phyloP scores from a whole-genome alignment of 768 basidiomycete species.

The Pulveroboletus frians region DNA sequence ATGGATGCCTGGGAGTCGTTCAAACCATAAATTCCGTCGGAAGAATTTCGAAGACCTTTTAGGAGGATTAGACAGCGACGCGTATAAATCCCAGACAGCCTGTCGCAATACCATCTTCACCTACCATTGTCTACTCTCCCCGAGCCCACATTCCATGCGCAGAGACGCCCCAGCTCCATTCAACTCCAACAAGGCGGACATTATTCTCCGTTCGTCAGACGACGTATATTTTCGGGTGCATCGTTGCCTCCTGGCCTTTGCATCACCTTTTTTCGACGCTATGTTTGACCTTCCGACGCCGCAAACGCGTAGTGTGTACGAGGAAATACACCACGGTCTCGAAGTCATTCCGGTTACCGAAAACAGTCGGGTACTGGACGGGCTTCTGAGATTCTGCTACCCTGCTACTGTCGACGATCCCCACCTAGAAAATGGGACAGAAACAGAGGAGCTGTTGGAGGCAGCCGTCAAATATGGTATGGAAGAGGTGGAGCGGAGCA shows the following conservation, averaged over 20 bases:
- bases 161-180: conserved; percentile 36
- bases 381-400: conserved; percentile 34
- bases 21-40: background rate
- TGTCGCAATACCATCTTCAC: background rate
- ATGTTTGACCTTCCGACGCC: conserved; percentile 32
- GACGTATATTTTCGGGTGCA: conserved; percentile 21
- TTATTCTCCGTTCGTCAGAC: conserved; percentile 51
- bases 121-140: background rate
- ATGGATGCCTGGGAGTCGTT: conserved; percentile 7
- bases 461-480: conserved; percentile 30
- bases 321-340: conserved; percentile 15
- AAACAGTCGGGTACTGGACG: conserved; percentile 22
- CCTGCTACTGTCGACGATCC: conserved; percentile 27
- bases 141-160: conserved; percentile 11
- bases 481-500: conserved; percentile 22
- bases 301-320: background rate
- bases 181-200: conserved; percentile 42
- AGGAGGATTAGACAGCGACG: background rate
- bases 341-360: conserved; percentile 30
- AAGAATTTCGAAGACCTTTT: background rate
- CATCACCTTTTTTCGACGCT: conserved; percentile 29
- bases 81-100: conserved; percentile 10
- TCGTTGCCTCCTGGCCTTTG: conserved; percentile 23
- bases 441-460: conserved; percentile 23
- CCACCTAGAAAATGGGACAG: conserved; percentile 8